phyloP scores from a whole-genome alignment of 371 early-diverging fungal species.

The Mycotypha africana region DNA sequence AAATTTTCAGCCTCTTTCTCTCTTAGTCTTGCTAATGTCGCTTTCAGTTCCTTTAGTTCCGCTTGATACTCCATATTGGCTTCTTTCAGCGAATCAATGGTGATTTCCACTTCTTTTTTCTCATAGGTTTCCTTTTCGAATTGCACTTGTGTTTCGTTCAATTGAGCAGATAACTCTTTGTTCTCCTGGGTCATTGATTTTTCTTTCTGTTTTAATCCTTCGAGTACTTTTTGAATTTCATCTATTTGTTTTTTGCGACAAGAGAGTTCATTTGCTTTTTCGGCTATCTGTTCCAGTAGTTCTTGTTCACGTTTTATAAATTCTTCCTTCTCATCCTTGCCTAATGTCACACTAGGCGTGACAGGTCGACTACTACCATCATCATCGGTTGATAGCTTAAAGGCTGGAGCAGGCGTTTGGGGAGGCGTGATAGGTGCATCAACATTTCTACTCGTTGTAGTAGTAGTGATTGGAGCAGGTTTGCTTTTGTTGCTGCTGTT shows the following conservation, averaged over 20 bases:
- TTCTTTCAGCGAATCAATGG: constrained; percentile 80
- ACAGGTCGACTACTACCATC: constrained; percentile 64
- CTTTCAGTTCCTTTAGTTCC: constrained; percentile 71
- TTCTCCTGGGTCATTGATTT: constrained; percentile 51
- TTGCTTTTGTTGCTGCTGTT: constrained; percentile 91
- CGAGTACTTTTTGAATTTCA: constrained; percentile 59
- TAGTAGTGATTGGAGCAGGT: constrained; percentile 83
- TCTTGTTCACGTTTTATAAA: constrained; percentile 93
- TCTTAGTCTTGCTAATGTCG: constrained; percentile 36
- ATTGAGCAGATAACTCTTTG: constrained; percentile 56
- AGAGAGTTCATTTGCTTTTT: constrained; percentile 70
- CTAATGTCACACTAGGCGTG: constrained; percentile 72
- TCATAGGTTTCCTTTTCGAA: constrained; percentile 83
- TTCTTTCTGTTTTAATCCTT: constrained; percentile 52
- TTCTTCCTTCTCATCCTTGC: constrained; percentile 90
- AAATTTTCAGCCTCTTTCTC: constrained; percentile 9
- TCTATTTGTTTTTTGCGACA: constrained; percentile 48
- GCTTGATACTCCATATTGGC: constrained; percentile 66
- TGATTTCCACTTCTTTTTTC: constrained; percentile 78
- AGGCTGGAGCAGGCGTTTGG: constrained; percentile 44
- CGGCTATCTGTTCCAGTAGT: constrained; percentile 81
- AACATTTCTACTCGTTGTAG: no score
- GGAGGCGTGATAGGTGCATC: constrained; percentile 26
- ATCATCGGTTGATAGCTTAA: constrained; percentile 26
- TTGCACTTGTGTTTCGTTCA: constrained; percentile 71